phyloP scores from a whole-genome alignment of 83 land plant species.

The Picea abies region DNA sequence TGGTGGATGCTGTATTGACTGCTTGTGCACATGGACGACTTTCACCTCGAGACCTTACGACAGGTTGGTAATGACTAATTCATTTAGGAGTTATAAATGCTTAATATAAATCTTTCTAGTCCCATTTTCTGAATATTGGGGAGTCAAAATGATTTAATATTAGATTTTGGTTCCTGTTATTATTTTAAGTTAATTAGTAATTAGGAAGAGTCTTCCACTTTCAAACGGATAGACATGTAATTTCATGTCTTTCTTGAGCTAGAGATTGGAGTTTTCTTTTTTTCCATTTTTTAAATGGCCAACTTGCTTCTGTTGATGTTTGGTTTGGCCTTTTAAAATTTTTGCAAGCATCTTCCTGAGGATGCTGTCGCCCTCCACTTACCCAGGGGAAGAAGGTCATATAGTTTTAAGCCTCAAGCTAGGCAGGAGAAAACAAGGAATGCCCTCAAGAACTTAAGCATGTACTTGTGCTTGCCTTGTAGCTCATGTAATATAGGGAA shows the following conservation, averaged over 20 bases:
- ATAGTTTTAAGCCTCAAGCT: background rate
- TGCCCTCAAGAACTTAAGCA: background rate
- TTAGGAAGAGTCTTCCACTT: background rate
- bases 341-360: background rate
- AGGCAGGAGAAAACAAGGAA: background rate
- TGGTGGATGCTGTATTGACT: slow-evolving; percentile 82
- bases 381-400: background rate
- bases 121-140: background rate
- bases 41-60: slow-evolving; percentile 84
- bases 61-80: slow-evolving; percentile 55
- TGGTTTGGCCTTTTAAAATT: background rate
- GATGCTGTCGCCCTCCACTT: background rate
- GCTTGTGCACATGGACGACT: slow-evolving; percentile 48
- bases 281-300: background rate
- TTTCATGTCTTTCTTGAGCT: background rate
- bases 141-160: background rate
- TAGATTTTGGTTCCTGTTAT: background rate
- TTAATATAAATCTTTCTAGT: background rate
- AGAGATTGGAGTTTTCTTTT: background rate
- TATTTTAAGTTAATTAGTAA: background rate
- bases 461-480: background rate
- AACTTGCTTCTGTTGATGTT: slow-evolving; percentile 1
- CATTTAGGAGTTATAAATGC: slow-evolving; percentile 11
- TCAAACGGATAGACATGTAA: background rate
- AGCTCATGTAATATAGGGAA: background rate